phyloP scores from a whole-genome alignment of 495 filamentous ascomycete genomes.

The Talaromyces stipitatus region DNA sequence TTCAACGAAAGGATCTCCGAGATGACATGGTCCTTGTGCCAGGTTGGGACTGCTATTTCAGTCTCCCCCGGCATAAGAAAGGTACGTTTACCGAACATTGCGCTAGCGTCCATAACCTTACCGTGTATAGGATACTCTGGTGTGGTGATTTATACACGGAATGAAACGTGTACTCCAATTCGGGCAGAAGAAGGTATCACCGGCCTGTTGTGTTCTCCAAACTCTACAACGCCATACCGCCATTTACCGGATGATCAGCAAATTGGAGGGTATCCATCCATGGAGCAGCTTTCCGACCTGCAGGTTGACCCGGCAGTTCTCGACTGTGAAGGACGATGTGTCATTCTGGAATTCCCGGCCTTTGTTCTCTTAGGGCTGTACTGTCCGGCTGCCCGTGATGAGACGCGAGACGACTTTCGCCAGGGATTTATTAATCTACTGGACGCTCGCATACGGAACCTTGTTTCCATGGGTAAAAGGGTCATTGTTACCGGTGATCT shows the following conservation, averaged over 20 bases:
- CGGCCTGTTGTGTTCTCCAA: constrained; percentile 71
- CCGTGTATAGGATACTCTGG: constrained; percentile 76
- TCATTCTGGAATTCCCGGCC: constrained; percentile 90
- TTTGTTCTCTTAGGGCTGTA: constrained; percentile 92
- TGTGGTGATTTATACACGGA: constrained; percentile 91
- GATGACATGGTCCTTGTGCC: constrained; percentile 96
- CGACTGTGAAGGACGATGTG: constrained; percentile 86
- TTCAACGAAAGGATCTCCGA: constrained; percentile 84
- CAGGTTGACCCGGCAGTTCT: constrained; percentile 61
- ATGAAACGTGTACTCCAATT: constrained; percentile 78
- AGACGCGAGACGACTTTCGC: constrained; percentile 76
- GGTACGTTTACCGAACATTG: constrained; percentile 38
- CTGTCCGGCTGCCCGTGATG: constrained; percentile 79
- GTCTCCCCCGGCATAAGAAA: constrained; percentile 86
- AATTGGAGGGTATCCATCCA: constrained; percentile 85
- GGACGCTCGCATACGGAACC: constrained; percentile 75
- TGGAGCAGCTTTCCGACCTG: constrained; percentile 52
- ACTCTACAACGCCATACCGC: constrained; percentile 63
- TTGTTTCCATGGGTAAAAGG: constrained; percentile 68
- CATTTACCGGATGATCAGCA: constrained; percentile 69
- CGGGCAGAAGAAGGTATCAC: constrained; percentile 90
- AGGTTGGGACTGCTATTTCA: constrained; percentile 97
- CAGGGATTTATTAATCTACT: constrained; percentile 71
- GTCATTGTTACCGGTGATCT: constrained; percentile 85
- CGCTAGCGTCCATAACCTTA: background rate